phyloP scores from a whole-genome alignment of 768 basidiomycete species.

The Suillus subalutaceus region DNA sequence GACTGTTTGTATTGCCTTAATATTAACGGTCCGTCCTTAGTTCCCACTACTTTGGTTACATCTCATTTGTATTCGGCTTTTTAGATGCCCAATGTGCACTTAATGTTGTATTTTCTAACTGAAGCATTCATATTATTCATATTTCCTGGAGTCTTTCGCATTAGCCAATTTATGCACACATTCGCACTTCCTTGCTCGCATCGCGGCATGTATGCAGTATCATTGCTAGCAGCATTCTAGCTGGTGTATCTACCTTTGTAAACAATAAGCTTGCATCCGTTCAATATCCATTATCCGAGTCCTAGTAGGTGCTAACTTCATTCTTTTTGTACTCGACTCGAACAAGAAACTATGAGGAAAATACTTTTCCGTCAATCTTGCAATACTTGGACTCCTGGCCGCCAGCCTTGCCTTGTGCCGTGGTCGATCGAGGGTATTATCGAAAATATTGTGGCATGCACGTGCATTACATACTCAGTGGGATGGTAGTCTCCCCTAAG shows the following conservation, averaged over 20 bases:
- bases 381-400: no score
- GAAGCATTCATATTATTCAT: conserved; percentile 3
- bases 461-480: no score
- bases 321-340: neutral
- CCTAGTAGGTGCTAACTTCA: neutral
- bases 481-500: no score
- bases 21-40: neutral
- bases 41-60: neutral
- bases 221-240: neutral
- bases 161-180: conserved; percentile 6
- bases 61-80: conserved; percentile 1
- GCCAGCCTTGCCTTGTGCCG: neutral
- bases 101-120: conserved; percentile 12
- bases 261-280: neutral
- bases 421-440: neutral
- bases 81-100: conserved; percentile 5
- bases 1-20: conserved; percentile 10
- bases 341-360: neutral
- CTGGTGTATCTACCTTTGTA: conserved; percentile 1
- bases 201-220: neutral
- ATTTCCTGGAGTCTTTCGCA: conserved; percentile 9
- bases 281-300: neutral
- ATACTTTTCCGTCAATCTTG: neutral
- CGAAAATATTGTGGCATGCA: no score
- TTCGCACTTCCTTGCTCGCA: neutral